Conservation (phyloP, 2,329 filamentous ascomycete species). For the Graphilbum ipis-grandicollis region DNA sequence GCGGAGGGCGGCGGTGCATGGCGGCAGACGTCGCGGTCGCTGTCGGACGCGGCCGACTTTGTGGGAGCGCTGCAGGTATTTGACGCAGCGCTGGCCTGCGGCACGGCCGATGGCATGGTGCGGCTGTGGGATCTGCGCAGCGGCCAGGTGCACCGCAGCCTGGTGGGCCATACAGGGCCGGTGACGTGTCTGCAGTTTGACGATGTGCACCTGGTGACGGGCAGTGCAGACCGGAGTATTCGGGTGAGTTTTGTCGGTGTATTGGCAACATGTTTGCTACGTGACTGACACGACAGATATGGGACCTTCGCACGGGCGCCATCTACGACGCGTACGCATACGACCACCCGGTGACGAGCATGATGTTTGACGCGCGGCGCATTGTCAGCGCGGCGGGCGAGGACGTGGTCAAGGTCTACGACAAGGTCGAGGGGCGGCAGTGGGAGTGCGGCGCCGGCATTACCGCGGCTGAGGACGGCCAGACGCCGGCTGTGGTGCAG, state of each 20-base stretch:
- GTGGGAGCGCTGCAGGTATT: slow-evolving; percentile 92
- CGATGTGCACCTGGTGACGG: slow-evolving; percentile 85
- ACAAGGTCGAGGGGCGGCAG: slow-evolving; percentile 87
- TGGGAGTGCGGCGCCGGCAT: slow-evolving; percentile 91
- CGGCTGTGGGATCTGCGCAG: slow-evolving; percentile 90
- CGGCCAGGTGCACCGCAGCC: slow-evolving; percentile 88
- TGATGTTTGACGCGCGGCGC: slow-evolving; percentile 88
- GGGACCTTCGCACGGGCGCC: slow-evolving; percentile 90
- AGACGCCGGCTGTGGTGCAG: slow-evolving; percentile 55
- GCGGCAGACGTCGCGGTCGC: slow-evolving; percentile 52
- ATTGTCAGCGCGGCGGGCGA: slow-evolving; percentile 86
- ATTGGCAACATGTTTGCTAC: too few relatives aligned
- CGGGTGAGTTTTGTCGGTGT: slow-evolving; percentile 74
- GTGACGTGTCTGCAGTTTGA: slow-evolving; percentile 94
- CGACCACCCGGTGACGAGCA: slow-evolving; percentile 76
- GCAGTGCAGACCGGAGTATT: slow-evolving; percentile 81
- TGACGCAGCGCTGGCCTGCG: slow-evolving; percentile 85
- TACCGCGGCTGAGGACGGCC: slow-evolving; percentile 46
- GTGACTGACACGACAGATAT: too few relatives aligned
- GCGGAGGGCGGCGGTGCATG: slow-evolving; percentile 43
- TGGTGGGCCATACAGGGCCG: slow-evolving; percentile 88
- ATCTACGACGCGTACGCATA: slow-evolving; percentile 96
- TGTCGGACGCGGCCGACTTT: slow-evolving; percentile 77
- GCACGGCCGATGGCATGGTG: slow-evolving; percentile 95
- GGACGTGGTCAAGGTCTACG: slow-evolving; percentile 92